These are phyloP conservation scores for Prunus salicina DNA, from an alignment of 306 rosid genomes.

Conservation along the genomic window DNA sequence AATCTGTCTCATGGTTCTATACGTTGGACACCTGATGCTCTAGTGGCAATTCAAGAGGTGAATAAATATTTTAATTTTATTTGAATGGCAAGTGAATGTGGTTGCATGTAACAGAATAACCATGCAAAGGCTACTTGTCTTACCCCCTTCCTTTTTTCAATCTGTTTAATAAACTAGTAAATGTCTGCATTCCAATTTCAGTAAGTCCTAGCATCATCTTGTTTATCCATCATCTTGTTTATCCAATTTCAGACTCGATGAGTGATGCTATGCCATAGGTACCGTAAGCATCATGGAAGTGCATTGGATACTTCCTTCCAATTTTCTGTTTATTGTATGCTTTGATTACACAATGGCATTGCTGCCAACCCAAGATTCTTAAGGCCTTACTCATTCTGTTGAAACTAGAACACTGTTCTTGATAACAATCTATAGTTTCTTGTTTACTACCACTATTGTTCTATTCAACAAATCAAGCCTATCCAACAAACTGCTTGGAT, in stretches of 20 bases:
- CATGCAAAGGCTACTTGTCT: not conserved
- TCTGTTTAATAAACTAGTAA: not conserved
- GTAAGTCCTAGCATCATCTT: not conserved
- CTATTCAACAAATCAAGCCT: not conserved
- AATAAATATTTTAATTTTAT: conserved; percentile 13
- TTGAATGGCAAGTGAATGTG: conserved; percentile 9
- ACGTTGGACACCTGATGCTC: conserved; percentile 82
- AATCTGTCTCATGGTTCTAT: conserved; percentile 31
- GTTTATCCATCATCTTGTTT: not conserved
- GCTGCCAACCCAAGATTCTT: not conserved
- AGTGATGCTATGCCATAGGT: not conserved
- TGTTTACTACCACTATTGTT: not conserved
- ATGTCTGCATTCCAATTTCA: not conserved
- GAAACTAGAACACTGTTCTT: not conserved
- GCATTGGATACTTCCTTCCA: not conserved
- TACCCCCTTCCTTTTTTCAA: not conserved
- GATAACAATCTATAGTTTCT: not conserved
- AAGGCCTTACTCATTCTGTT: not conserved
- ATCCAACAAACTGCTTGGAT: not conserved
- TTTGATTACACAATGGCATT: not conserved
- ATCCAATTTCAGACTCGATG: not conserved
- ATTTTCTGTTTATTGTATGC: conserved; percentile 3
- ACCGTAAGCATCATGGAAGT: not conserved
- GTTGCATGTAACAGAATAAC: conserved; percentile 11
- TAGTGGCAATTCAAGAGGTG: conserved; percentile 81